Conservation (phyloP, 345 rosid genomes). For the Toxicodendron radicans region DNA sequence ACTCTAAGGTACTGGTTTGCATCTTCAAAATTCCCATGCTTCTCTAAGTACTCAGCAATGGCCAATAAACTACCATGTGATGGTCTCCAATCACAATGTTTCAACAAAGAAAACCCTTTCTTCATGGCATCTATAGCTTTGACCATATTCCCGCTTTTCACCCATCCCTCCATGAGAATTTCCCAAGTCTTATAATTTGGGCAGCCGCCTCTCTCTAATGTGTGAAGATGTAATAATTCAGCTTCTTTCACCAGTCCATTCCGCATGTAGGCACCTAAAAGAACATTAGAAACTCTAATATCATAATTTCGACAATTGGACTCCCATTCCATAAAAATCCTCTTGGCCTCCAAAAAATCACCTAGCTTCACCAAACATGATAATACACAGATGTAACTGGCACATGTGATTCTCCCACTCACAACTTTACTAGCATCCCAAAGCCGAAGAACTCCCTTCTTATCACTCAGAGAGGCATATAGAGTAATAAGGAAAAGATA, state of each 20-base stretch:
- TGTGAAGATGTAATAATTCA: slow-evolving; percentile 41
- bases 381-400: slow-evolving; percentile 52
- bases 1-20: slow-evolving; percentile 41
- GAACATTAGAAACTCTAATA: slow-evolving; percentile 57
- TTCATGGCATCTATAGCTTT: slow-evolving; percentile 58
- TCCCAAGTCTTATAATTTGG: slow-evolving; percentile 87
- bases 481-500: slow-evolving; percentile 51
- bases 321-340: slow-evolving; percentile 54
- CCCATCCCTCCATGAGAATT: slow-evolving; percentile 65
- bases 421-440: slow-evolving; percentile 52
- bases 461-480: slow-evolving; percentile 42
- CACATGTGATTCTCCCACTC: slow-evolving; percentile 49
- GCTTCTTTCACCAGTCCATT: slow-evolving; percentile 44
- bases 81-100: slow-evolving; percentile 57
- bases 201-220: slow-evolving; percentile 51
- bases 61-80: slow-evolving; percentile 38
- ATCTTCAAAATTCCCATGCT: slow-evolving; percentile 46
- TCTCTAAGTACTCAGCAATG: slow-evolving; percentile 51
- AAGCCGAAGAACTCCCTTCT: slow-evolving; percentile 43
- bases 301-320: slow-evolving; percentile 41
- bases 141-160: slow-evolving; percentile 45
- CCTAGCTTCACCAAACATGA: slow-evolving; percentile 49
- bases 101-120: slow-evolving; percentile 41
- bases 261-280: slow-evolving; percentile 53
- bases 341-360: slow-evolving; percentile 42